Base-by-base conservation (phyloP, 163 green algal genomes). In the Chloromonas sp. region DNA sequence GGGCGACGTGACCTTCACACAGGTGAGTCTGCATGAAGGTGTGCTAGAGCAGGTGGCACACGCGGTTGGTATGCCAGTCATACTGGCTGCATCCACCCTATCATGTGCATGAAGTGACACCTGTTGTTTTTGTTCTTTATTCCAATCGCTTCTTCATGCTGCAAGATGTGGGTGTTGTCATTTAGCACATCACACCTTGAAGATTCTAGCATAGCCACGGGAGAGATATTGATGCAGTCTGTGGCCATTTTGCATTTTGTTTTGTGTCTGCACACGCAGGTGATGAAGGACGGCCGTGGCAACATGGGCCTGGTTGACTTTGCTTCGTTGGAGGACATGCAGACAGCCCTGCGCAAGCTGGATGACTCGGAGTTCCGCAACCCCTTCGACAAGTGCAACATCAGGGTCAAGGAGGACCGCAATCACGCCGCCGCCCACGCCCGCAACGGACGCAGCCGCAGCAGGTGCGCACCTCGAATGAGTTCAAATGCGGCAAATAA, bases 361-460 rank as follows among this genome's bases (percentile, higher is more conserved):
- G 92, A 96, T 77, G 86, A 92, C 79, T 89, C 88, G 58, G 91
- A 95, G 82, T 95, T 96, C 87, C 85, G 85, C 59, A 96, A 96
- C 84, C 93, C 93, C 13, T 96, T 93, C 85, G 91, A 95, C 85
- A 87, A 78, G 80, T 87, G 76, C 61, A 88, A 87, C 83, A 93
- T 95, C 58, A 84, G 90, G 58, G 90, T 94, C 1, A 87, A 84
- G 79, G 87, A 92, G 82, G 89, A 93, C 84, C 76, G 82, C 1
- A 61, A 11, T 11, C 14, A 36, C n/a, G 79, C 3, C 5, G 66
- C 61, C 2, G 82, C 58, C n/a, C 36, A 13, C 61, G 59, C 0
- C 60, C 74, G 81, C 83, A 85, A 83, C 15, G 14, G 57, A 62
- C 74, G 78, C 81, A 82, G 62, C 81, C 81, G 81, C 60, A 84